Evolutionary conservation across 2,329 filamentous ascomycete genomes (phyloP).

Genomic region (Alternaria alternata): DNA sequence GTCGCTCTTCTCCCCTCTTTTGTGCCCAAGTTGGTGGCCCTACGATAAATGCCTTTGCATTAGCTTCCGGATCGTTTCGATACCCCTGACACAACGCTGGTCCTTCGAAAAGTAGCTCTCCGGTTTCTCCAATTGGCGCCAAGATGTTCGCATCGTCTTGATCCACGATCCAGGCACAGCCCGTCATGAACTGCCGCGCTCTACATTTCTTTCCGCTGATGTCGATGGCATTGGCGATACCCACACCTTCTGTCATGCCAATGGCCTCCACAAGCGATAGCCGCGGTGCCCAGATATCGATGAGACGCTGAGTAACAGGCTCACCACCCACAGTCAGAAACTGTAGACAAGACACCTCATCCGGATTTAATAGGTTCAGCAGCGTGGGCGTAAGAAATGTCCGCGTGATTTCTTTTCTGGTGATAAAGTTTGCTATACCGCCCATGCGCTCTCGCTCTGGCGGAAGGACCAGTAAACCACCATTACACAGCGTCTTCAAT

Average conservation of each 20-base stretch:
- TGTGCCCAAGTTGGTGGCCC: not conserved
- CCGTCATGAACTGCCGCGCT: slow-evolving; percentile 7
- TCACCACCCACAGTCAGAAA: slow-evolving; percentile 10
- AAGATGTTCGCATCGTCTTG: slow-evolving; percentile 1
- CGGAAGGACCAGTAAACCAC: slow-evolving; percentile 6
- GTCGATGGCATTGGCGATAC: slow-evolving; percentile 7
- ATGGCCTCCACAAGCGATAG: slow-evolving; percentile 9
- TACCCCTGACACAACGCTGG: slow-evolving; percentile 7
- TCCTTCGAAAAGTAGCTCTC: slow-evolving; percentile 12
- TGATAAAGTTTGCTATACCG: slow-evolving; percentile 11
- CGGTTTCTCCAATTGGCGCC: slow-evolving; percentile 6
- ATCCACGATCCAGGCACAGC: slow-evolving; percentile 10
- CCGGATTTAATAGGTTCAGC: slow-evolving; percentile 5
- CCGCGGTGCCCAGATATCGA: slow-evolving; percentile 9
- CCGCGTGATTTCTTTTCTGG: slow-evolving; percentile 5
- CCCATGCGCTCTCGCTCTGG: slow-evolving; percentile 13
- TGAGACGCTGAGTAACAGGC: slow-evolving; percentile 6
- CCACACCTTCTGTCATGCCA: slow-evolving; percentile 10
- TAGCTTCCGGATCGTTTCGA: slow-evolving; percentile 2
- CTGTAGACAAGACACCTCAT: slow-evolving; percentile 9
- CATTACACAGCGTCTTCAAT: slow-evolving; percentile 9
- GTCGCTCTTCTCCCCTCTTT: slow-evolving; percentile 3
- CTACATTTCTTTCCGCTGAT: slow-evolving; percentile 2
- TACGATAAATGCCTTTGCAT: slow-evolving; percentile 2
- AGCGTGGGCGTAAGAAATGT: slow-evolving; percentile 9